Conservation (phyloP, 495 filamentous ascomycete species). For the Polyplosphaeria fusca region DNA sequence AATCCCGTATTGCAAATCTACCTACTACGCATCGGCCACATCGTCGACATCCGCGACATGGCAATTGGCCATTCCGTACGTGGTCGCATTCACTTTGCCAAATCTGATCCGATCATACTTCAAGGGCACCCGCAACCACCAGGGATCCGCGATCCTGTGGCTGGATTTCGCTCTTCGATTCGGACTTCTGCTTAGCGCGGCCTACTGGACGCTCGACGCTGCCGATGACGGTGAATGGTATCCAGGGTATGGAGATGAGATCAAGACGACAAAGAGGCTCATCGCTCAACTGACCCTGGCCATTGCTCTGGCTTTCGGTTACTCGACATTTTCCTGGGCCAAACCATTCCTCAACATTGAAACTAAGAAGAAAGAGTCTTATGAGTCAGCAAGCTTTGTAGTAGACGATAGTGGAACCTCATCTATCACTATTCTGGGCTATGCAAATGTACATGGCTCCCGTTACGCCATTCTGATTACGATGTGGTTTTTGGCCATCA, state of each 20-base stretch:
- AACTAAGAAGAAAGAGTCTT: slow-evolving; percentile 16
- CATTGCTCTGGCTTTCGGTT: slow-evolving; percentile 60
- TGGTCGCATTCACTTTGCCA: slow-evolving; percentile 70
- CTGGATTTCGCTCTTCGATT: slow-evolving; percentile 75
- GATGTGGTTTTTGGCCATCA: slow-evolving; percentile 69
- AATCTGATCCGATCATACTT: slow-evolving; percentile 76
- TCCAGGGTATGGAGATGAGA: slow-evolving; percentile 51
- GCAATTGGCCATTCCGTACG: slow-evolving; percentile 79
- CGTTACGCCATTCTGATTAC: slow-evolving; percentile 82
- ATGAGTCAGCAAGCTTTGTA: slow-evolving; percentile 27
- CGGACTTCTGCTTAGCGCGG: slow-evolving; percentile 69
- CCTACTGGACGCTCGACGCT: slow-evolving; percentile 87
- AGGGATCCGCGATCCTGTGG: slow-evolving; percentile 78
- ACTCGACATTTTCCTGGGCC: slow-evolving; percentile 37
- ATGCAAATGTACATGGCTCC: slow-evolving; percentile 86
- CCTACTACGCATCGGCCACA: slow-evolving; percentile 87
- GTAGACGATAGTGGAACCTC: slow-evolving; percentile 44
- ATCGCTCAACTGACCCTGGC: slow-evolving; percentile 73
- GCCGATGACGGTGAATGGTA: slow-evolving; percentile 90
- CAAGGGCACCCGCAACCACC: slow-evolving; percentile 70
- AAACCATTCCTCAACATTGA: slow-evolving; percentile 40
- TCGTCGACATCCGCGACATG: slow-evolving; percentile 91
- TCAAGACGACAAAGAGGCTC: slow-evolving; percentile 72
- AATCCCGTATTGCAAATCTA: slow-evolving; percentile 93
- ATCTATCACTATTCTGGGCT: slow-evolving; percentile 77